These are phyloP conservation scores for Pyrenula massariospora DNA, from an alignment of 495 filamentous ascomycete species.

Conservation along the genomic window DNA sequence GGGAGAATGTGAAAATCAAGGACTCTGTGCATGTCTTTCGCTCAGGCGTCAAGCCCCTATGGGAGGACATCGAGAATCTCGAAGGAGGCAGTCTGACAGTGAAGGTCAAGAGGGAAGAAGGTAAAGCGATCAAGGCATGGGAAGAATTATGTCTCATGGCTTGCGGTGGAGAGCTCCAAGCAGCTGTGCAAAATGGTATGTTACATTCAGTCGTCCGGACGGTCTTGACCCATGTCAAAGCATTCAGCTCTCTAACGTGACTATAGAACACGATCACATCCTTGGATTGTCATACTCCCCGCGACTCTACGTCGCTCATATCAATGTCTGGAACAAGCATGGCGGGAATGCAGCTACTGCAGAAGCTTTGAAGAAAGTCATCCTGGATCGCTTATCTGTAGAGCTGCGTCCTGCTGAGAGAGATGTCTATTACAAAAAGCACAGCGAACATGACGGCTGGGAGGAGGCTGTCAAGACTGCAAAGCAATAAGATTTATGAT, in stretches of 20 bases:
- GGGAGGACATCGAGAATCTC: slow-evolving; percentile 80
- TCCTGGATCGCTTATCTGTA: slow-evolving; percentile 55
- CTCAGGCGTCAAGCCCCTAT: slow-evolving; percentile 70
- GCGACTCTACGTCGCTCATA: slow-evolving; percentile 56
- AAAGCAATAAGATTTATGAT: background rate
- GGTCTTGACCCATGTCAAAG: too few relatives aligned
- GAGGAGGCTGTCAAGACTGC: slow-evolving; percentile 19
- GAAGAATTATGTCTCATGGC: slow-evolving; percentile 68
- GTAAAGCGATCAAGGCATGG: slow-evolving; percentile 54
- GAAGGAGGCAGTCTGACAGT: slow-evolving; percentile 81
- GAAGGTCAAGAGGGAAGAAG: slow-evolving; percentile 61
- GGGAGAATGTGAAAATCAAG: slow-evolving; percentile 61
- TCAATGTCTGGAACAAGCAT: slow-evolving; percentile 84
- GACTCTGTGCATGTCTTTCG: slow-evolving; percentile 87
- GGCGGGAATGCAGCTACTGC: slow-evolving; percentile 60
- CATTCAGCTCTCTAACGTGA: too few relatives aligned
- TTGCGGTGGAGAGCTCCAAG: slow-evolving; percentile 74
- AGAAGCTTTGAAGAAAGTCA: slow-evolving; percentile 52
- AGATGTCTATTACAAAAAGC: slow-evolving; percentile 57
- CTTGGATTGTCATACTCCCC: slow-evolving; percentile 51
- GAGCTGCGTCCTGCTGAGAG: slow-evolving; percentile 56
- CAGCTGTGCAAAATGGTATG: slow-evolving; percentile 57
- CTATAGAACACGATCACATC: slow-evolving; percentile 58
- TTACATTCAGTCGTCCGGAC: too few relatives aligned
- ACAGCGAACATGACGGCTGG: slow-evolving; percentile 46